A percentile compares a stretch with the other conserved stretches of the same genome.
Conservation (phyloP, 208 protist species). For the Acanthamoeba triangularis region DNA sequence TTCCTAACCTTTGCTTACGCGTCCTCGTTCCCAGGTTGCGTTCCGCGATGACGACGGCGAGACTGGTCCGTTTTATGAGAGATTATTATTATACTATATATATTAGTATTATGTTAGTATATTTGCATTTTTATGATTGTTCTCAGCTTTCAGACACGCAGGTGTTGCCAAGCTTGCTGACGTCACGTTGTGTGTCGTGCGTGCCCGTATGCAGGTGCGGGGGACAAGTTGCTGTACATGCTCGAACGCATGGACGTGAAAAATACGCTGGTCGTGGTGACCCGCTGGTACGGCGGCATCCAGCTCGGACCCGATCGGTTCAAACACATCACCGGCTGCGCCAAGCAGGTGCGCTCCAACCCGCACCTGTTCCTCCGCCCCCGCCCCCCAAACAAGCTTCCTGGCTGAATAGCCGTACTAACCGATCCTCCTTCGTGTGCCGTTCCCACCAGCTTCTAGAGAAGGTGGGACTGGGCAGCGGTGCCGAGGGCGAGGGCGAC, state of each 20-base stretch:
- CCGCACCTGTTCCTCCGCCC: background rate
- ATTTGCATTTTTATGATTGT: too few species aligned
- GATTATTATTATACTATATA: too few species aligned
- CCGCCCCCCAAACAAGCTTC: too few species aligned
- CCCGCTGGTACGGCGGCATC: constrained; percentile 97
- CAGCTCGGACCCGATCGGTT: constrained; percentile 96
- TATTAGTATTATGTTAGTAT: constrained; percentile 86
- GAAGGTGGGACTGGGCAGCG: background rate
- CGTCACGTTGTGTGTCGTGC: background rate
- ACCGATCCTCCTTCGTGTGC: too few species aligned
- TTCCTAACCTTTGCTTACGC: background rate
- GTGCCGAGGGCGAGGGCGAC: background rate
- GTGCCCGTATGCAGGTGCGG: background rate
- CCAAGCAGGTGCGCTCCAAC: constrained; percentile 44
- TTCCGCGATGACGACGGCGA: constrained; percentile 97
- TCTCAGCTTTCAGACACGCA: too few species aligned
- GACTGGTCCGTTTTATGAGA: too few species aligned
- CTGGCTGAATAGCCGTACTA: too few species aligned
- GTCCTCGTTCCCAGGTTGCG: constrained; percentile 90
- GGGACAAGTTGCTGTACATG: constrained; percentile 80
- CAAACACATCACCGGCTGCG: constrained; percentile 80
- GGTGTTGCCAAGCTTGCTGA: background rate
- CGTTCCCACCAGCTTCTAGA: background rate
- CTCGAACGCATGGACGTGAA: constrained; percentile 77
- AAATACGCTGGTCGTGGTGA: constrained; percentile 93